phyloP scores from a whole-genome alignment of 768 basidiomycete species.

The Mycena floridula region DNA sequence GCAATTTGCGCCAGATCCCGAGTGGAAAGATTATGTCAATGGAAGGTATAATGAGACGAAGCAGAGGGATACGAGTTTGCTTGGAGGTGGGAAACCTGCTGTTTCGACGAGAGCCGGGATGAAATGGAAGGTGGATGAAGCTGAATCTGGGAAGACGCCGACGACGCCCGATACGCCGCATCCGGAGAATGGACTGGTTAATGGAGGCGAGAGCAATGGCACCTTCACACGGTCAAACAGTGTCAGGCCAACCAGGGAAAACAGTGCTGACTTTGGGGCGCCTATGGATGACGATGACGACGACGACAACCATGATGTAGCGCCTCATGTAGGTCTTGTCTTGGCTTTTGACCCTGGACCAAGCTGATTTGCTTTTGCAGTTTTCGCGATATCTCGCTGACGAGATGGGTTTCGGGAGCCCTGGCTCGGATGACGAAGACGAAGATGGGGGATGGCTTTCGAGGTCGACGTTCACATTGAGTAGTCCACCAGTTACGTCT shows the following conservation, averaged over 20 bases:
- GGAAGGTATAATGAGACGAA: slow-evolving; percentile 85
- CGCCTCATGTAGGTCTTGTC: slow-evolving; percentile 31
- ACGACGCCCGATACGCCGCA: background rate
- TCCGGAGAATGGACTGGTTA: slow-evolving; percentile 1
- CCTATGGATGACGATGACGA: slow-evolving; percentile 40
- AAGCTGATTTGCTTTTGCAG: slow-evolving; percentile 27
- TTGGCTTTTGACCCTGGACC: background rate
- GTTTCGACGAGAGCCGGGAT: slow-evolving; percentile 35
- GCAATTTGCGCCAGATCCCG: slow-evolving; percentile 59
- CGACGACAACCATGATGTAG: slow-evolving; percentile 27
- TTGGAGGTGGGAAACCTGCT: slow-evolving; percentile 83
- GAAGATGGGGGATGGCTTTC: slow-evolving; percentile 81
- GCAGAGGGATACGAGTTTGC: slow-evolving; percentile 65
- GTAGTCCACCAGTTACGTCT: slow-evolving; percentile 40
- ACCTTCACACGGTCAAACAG: slow-evolving; percentile 52
- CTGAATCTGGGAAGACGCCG: slow-evolving; percentile 1
- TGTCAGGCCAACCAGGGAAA: slow-evolving; percentile 36
- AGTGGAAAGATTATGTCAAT: slow-evolving; percentile 88
- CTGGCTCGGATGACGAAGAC: slow-evolving; percentile 44
- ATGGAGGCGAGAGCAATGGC: slow-evolving; percentile 31
- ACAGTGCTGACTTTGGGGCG: slow-evolving; percentile 63
- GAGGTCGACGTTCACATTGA: slow-evolving; percentile 61
- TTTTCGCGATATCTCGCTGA: slow-evolving; percentile 77
- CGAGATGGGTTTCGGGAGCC: slow-evolving; percentile 64
- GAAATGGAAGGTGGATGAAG: slow-evolving; percentile 14